Conservation (phyloP, 331 rosid genomes). For the Malus hybrid region DNA sequence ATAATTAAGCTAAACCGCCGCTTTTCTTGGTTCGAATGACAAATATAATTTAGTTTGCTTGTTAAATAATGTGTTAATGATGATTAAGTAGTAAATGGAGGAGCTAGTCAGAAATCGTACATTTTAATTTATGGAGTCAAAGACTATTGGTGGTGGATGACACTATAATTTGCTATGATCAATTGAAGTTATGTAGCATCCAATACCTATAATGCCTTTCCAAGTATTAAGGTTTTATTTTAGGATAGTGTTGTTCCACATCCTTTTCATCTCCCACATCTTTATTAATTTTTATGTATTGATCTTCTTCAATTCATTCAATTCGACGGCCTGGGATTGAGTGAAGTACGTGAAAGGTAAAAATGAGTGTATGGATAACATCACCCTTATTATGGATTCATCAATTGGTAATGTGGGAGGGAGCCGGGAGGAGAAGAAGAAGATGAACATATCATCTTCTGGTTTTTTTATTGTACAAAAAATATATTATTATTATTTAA, state of each 20-base stretch:
- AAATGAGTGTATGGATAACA: too few relatives aligned
- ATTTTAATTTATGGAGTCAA: background rate
- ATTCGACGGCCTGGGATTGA: rapidly evolving
- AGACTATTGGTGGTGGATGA: background rate
- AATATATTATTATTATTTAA: too few relatives aligned
- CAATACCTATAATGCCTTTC: background rate
- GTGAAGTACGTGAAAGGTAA: too few relatives aligned
- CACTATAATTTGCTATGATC: background rate
- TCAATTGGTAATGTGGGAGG: too few relatives aligned
- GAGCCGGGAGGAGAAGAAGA: too few relatives aligned
- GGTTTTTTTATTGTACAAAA: too few relatives aligned
- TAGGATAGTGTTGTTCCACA: too few relatives aligned
- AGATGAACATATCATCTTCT: too few relatives aligned
- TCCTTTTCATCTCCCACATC: too few relatives aligned
- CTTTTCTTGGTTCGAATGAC: background rate
- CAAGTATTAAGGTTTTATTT: background rate
- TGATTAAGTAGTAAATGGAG: background rate
- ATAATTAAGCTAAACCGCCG: background rate
- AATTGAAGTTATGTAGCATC: background rate
- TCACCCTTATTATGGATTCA: too few relatives aligned
- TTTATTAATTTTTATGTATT: too few relatives aligned
- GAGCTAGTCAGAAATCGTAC: background rate
- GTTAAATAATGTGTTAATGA: background rate
- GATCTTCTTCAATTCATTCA: too few relatives aligned
- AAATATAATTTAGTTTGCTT: background rate